Evolutionary conservation across 305 asterid genomes (phyloP).

Genomic region (Fraxinus floribunda): DNA sequence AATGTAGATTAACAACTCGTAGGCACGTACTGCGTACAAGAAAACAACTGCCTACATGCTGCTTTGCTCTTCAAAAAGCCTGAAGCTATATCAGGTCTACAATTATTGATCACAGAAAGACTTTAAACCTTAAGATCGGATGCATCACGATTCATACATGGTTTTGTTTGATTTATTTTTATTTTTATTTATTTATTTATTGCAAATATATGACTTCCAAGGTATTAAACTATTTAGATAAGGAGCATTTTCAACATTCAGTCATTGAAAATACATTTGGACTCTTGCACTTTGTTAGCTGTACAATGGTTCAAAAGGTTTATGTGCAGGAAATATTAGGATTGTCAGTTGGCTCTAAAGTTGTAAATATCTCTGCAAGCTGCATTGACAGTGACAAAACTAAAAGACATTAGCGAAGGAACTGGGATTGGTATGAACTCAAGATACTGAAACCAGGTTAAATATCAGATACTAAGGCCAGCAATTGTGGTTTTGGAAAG

Average conservation of each 20-base stretch:
- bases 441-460: neutral
- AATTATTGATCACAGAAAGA: neutral
- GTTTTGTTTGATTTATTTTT: neutral
- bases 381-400: neutral
- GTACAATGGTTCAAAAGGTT: neutral
- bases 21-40: neutral
- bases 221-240: neutral
- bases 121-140: neutral
- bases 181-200: neutral
- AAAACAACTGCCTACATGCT: neutral
- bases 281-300: neutral
- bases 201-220: neutral
- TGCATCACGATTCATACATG: neutral
- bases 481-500: neutral
- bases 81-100: neutral
- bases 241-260: neutral
- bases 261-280: neutral
- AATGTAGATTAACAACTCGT: neutral
- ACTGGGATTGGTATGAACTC: neutral
- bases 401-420: neutral
- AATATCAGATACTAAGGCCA: neutral
- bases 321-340: neutral
- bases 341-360: neutral
- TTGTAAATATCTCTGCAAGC: neutral
- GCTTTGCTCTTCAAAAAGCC: neutral